Evolutionary conservation across 2,329 filamentous ascomycete genomes (phyloP), one percentile per base, ranked within the genome.

Genomic region (Colletotrichum somersetense): DNA sequence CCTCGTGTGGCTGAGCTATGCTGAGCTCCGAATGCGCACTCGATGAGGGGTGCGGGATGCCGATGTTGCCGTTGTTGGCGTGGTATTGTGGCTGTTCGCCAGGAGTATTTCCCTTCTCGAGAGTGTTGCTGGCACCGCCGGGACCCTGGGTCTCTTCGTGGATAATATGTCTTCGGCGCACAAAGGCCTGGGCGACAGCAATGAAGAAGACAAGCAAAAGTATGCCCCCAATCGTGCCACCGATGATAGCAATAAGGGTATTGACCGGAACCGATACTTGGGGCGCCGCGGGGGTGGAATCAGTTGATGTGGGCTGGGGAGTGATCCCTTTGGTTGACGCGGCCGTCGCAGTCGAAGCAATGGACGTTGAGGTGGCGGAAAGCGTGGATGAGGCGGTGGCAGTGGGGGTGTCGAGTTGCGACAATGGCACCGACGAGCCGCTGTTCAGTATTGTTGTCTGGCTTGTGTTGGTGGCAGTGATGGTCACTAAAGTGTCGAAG

Each of bases 101-200:
- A 10, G 30, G 18, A 40, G 33, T 23, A 8, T 18, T 7, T n/a
- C 48, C 48, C 61, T 53, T 50, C 48, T 63, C 35, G n/a, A 52
- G 23, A 42, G 23, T 42, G 61, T 5, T 40, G n/a, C 14, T 35
- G 26, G 16, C 46, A n/a, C n/a, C 33, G 46, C 12, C 44, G 30
- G 18, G 10, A 33, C 23, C 42, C 23, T n/a, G 48, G n/a, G 50
- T 46, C 38, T 56, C 56, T 16, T 64, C 38, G 23, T 35, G 26
- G 11, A 55, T 44, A 18, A 50, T 50, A 20, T 33, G 38, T 64
- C 26, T 56, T 44, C 62, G 62, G 26, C 62, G 62, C 18, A 56
- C 18, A 8, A 56, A 64, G 44, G 62, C 62, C 11, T 35, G 50
- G 23, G 55, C 26, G 26, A 64, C 48, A 18, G 46, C 35, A 38